Base-by-base conservation (phyloP, 805 yeast genomes). In the Spathaspora sp. region DNA sequence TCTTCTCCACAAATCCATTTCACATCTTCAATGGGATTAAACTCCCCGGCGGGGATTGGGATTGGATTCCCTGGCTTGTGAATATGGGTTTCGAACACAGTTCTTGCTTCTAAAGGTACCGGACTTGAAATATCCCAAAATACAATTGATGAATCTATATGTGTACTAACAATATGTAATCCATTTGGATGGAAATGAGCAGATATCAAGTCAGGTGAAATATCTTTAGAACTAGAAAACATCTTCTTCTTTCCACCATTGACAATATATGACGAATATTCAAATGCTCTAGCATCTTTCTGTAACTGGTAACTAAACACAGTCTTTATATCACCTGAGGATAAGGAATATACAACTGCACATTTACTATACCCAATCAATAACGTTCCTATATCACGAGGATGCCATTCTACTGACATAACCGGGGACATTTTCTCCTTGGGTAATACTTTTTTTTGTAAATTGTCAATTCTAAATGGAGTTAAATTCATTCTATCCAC, bases 121-220 rank as follows among this genome's bases (percentile, higher is more conserved):
- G 96, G 97, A 38, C 84, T 84, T 31, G 83, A 77, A 1, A 89
- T 87, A 66, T 94, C 99, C 97, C 98, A 94, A 62, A 94, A 94
- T 1, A 83, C 96, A 38, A 94, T 61, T 0, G 96, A 80, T 49
- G 93, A 93, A 61, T 92, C 97, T 19, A 74, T 83, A 66, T 93
- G 96, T 2, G 83, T 78, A 0, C 97, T 85, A 18, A 88, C 77
- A 2, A 89, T 70, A 63, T 92, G 96, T 44, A 91, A 77, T 0
- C 98, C 97, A 62, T 90, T 90, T 2, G 99, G 99, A 66, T 93
- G 97, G 81, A 89, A 94, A 32, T 81, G 73, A 0, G 96, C 85
- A 47, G 83, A 78, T 4, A 50, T 55, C 26, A 73, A 42, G 45
- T 65, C 70, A 6, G 67, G 61, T 2, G 67, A 53, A 4, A 73